A percentile compares a stretch with the other conserved stretches of the same genome.
Evolutionary conservation across 2,329 filamentous ascomycete genomes (phyloP).

Genomic region (Epichloe gansuensis): DNA sequence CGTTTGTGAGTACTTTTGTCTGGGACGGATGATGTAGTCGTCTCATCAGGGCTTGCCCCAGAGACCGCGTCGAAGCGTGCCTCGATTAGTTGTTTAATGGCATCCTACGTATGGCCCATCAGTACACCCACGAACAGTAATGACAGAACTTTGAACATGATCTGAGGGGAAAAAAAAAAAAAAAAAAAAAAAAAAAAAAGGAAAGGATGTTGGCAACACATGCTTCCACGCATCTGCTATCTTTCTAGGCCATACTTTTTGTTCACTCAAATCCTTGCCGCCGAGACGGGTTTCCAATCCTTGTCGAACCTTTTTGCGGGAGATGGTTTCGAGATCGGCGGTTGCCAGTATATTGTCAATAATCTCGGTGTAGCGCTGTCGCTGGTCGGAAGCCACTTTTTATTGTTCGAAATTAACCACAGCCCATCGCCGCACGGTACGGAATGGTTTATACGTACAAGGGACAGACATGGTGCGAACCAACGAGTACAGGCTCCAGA

Average conservation of each 20-base stretch:
- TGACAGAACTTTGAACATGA: neutral
- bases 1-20: slow-evolving; percentile 23
- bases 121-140: neutral
- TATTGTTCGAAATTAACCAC: neutral
- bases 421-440: neutral
- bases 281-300: slow-evolving; percentile 41
- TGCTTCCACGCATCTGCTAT: too few species aligned
- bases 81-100: slow-evolving; percentile 61
- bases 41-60: slow-evolving; percentile 33
- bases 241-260: slow-evolving; percentile 33
- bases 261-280: slow-evolving; percentile 43
- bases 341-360: slow-evolving; percentile 47
- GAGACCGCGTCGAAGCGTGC: slow-evolving; percentile 60
- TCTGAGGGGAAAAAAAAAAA: neutral
- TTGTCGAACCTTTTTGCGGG: slow-evolving; percentile 48
- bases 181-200: neutral
- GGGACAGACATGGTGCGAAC: slow-evolving; percentile 12
- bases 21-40: slow-evolving; percentile 23
- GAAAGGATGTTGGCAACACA: too few species aligned
- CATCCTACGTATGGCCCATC: slow-evolving; percentile 36
- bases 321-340: slow-evolving; percentile 49
- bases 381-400: slow-evolving; percentile 38
- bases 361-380: slow-evolving; percentile 39
- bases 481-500: neutral
- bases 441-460: slow-evolving; percentile 9